Evolutionary conservation across 768 basidiomycete species (phyloP), one percentile per base, ranked within the genome.

Genomic region (Kwoniella pini): DNA sequence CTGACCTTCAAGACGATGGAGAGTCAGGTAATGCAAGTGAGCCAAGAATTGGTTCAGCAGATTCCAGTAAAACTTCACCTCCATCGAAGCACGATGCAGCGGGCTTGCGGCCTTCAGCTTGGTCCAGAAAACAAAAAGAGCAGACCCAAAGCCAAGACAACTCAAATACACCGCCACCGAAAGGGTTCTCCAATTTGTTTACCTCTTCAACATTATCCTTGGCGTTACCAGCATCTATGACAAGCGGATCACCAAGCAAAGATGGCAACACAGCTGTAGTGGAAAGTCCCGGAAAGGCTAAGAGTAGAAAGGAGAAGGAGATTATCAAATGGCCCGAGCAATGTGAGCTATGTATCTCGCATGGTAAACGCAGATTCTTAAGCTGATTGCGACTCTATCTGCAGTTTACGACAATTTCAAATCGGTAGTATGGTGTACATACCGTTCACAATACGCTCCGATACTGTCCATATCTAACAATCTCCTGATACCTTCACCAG

Each of bases 401-500:
- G 12, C n/a, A 42, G 40, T 42, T 17, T 42, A 42, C n/a, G 40
- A 42, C n/a, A 12, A 38, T 22, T 38, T 26, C 51, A 26, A 36
- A 38, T 39, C 27, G 19, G 82, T 88, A 5, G 82, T 96, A 51
- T 96, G 91, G 88, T 83, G 94, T 43, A 95, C 93, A 0, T 98
- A 98, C 79, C 89, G 94, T 22, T 87, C 86, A 1, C 88, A 91
- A 39, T 95, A 94, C 64, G 76, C 85, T 0, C 88, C 91, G 2
- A 93, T 98, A 68, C 82, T 69, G 13, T 64, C 72, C 2, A 46
- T 80, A 2, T 69, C 77, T 1, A 65, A 52, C 5, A 38, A 54
- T 19, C 62, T 69, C 3, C 68, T 80, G 39, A 57, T 74, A 9
- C 74, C 76, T 0, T 60, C 69, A 0, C 67, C 75, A 1, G 52